Base-by-base conservation (phyloP, 106 monocot genomes). In the Dactylorhiza incarnata region DNA sequence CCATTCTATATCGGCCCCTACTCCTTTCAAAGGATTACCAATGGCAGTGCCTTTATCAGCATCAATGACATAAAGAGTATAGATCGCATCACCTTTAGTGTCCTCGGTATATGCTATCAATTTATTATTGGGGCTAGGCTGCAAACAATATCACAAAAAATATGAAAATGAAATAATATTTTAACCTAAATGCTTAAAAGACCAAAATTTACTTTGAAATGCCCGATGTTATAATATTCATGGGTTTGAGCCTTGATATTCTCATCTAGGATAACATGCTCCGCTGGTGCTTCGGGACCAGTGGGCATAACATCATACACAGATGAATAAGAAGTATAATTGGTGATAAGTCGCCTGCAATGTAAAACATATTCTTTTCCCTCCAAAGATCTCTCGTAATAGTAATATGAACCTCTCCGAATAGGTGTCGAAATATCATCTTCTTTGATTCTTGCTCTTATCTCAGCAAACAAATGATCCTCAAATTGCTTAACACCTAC, bases 311-410 rank as follows among this genome's bases (percentile, higher is more conserved):
- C 74, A 81, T 94, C 99, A 78, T 85, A 68, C 23, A 94, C 99
- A 65, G 94, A 89, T 65, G 78, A 49, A 29, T 0, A 2, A 73
- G 83, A 80, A 49, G 66, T 73, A 78, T 24, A 73, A 51, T 73
- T 77, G 23, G 81, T 63, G 9, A 91, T 61, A 73, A 65, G 76
- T 22, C 99, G 87, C 73, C 99, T 84, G 80, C 99, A 99, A 75
- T 89, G 84, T 80, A 89, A 91, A 75, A 83, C 86, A 88, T 99
- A 99, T 81, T 99, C 99, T 82, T 99, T 91, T 13, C 99, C 99
- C 26, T 84, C 67, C 76, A 99, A 79, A 75, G 91, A 91, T 74
- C 85, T 85, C 49, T 79, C 48, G 74, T 99, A 99, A 72, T 99
- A 99, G 82, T 92, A 99, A 81, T 91, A 99, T 9, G 47, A 49